phyloP scores from a whole-genome alignment of 1,284 basidiomycete genomes.

The Trichosporon faecale region DNA sequence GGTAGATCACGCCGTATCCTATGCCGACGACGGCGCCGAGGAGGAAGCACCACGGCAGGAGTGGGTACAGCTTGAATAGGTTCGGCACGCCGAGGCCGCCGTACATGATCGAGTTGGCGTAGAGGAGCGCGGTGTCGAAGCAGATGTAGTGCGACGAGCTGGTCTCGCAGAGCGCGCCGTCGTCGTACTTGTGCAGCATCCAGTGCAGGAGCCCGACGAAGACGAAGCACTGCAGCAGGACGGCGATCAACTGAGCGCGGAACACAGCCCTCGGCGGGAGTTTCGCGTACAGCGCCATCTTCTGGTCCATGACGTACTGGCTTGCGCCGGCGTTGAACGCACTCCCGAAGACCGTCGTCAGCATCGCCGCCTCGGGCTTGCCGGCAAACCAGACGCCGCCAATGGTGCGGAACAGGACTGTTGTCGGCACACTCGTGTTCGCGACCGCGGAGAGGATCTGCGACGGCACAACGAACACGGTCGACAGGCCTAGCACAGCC shows the following conservation, averaged over 20 bases:
- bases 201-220: constrained; percentile 14
- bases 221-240: constrained; percentile 12
- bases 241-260: constrained; percentile 63
- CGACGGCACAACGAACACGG: constrained; percentile 12
- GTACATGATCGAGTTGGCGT: constrained; percentile 17
- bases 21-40: constrained; percentile 18
- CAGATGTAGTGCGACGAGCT: constrained; percentile 17
- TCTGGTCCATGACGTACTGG: constrained; percentile 57
- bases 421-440: not conserved
- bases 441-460: constrained; percentile 4
- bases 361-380: constrained; percentile 1
- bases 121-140: constrained; percentile 6
- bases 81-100: constrained; percentile 17
- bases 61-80: constrained; percentile 22
- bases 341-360: constrained; percentile 11
- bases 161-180: constrained; percentile 9
- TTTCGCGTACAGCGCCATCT: constrained; percentile 56
- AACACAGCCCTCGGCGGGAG: constrained; percentile 57
- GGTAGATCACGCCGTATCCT: constrained; percentile 7
- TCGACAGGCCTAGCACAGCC: constrained; percentile 10
- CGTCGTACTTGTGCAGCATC: constrained; percentile 17
- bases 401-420: not conserved
- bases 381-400: constrained; percentile 8
- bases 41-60: constrained; percentile 25
- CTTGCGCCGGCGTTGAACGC: constrained; percentile 47